Evolutionary conservation across 306 rosid species (phyloP), one percentile per base, ranked within the genome.

Genomic region (Cucurbita moschata): DNA sequence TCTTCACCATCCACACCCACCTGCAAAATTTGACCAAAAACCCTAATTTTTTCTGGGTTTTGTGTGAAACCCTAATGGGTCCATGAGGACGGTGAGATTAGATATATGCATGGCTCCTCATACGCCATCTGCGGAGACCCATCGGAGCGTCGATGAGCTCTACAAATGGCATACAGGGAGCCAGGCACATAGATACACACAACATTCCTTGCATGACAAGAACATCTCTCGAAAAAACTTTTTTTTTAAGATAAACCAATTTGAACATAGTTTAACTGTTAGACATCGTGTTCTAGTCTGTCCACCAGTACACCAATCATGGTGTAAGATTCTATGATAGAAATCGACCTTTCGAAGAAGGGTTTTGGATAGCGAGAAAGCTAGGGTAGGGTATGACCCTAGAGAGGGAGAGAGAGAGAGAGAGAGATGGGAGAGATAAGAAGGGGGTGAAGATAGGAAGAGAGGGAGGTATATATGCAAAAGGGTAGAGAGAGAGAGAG

Each of bases 81-180:
- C 26, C 2, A 9, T 3, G 19, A 35, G 40, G 44, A 35, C 8
- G 10, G 56, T 47, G 38, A 47, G 49, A 68, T 62, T 62, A 38
- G 46, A 15, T 4, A 4, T 73, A 82, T 93, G 98, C 98, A 96
- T 93, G 98, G 98, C 98, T 93, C 98, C 98, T 93, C 90, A 96
- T 90, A 93, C 90, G 98, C 98, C 98, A 93, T 87, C 85, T 90
- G 95, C 84, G 69, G 89, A 88, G 89, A 68, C 79, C 89, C 91
- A 87, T 81, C 87, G 88, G 52, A 26, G 57, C n/a, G n/a, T 43
- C 89, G 96, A 75, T 90, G 89, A 79, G 80, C 87, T 93, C 87
- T 79, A 84, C 82, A 86, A 87, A 93, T 93, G 98, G 98, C 98
- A 93, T 93, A 84, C 89, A 86, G 88, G 98, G 96, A 93, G 98